A percentile compares a stretch with the other conserved stretches of the same genome.
These are phyloP conservation scores for Jackrogersella minutella DNA, from an alignment of 495 filamentous ascomycete genomes.

Conservation along the genomic window DNA sequence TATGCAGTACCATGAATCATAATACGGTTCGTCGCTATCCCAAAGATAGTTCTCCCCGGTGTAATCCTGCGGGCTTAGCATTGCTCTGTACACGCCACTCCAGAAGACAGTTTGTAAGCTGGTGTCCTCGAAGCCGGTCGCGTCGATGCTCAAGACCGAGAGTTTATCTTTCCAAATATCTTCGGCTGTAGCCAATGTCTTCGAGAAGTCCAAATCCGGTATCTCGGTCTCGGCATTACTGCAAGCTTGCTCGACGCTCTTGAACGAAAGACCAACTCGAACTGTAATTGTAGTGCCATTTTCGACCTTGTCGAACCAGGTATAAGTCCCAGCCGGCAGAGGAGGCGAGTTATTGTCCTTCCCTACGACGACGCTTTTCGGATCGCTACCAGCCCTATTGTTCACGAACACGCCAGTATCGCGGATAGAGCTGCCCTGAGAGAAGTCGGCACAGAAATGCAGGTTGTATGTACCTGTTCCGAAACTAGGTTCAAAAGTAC, in stretches of 20 bases:
- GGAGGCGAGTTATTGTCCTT: slow-evolving; percentile 64
- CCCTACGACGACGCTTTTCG: slow-evolving; percentile 59
- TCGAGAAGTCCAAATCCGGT: slow-evolving; percentile 64
- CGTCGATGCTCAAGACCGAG: slow-evolving; percentile 58
- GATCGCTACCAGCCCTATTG: slow-evolving; percentile 57
- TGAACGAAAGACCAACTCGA: slow-evolving; percentile 70
- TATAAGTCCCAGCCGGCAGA: slow-evolving; percentile 67
- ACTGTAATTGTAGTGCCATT: slow-evolving; percentile 55
- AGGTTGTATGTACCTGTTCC: slow-evolving; percentile 66
- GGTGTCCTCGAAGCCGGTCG: slow-evolving; percentile 53
- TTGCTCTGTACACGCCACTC: slow-evolving; percentile 69
- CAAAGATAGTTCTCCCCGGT: slow-evolving; percentile 78
- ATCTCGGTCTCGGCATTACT: slow-evolving; percentile 68
- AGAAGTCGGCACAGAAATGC: slow-evolving; percentile 72
- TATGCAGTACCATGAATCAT: slow-evolving; percentile 73
- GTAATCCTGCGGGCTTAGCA: slow-evolving; percentile 75
- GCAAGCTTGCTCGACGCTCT: slow-evolving; percentile 68
- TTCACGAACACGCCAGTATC: slow-evolving; percentile 69
- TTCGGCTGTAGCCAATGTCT: slow-evolving; percentile 57
- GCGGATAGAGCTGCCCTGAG: slow-evolving; percentile 59
- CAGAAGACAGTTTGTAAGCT: slow-evolving; percentile 66
- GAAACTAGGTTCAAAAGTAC: slow-evolving; percentile 70
- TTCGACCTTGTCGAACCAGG: slow-evolving; percentile 58
- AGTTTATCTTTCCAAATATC: slow-evolving; percentile 67
- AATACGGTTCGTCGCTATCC: slow-evolving; percentile 74